Evolutionary conservation across 1,284 basidiomycete genomes (phyloP).

Genomic region (Tremellales sp.): DNA sequence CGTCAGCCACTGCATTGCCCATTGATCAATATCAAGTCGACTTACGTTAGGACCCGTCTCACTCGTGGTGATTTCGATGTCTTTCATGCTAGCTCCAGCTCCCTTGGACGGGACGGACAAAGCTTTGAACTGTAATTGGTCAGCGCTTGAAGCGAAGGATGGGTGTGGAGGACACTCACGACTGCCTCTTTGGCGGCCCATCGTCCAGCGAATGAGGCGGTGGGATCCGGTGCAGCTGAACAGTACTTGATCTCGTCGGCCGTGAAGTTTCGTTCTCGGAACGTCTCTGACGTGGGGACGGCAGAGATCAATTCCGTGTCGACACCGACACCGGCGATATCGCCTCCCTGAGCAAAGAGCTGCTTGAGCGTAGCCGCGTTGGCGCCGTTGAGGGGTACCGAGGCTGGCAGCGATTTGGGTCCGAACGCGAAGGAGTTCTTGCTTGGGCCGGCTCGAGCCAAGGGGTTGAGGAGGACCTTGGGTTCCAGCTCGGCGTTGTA

Average conservation of each 20-base stretch:
- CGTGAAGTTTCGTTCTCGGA: slow-evolving; percentile 91
- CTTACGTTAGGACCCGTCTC: slow-evolving; percentile 44
- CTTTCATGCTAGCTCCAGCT: slow-evolving; percentile 86
- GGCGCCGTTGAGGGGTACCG: slow-evolving; percentile 57
- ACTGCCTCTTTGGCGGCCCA: slow-evolving; percentile 98
- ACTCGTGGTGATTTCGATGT: slow-evolving; percentile 86
- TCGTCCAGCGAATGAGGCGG: slow-evolving; percentile 88
- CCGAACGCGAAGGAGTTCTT: slow-evolving; percentile 81
- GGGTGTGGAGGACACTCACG: slow-evolving; percentile 10
- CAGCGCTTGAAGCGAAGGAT: not conserved
- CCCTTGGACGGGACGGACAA: slow-evolving; percentile 86
- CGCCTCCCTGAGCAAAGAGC: slow-evolving; percentile 46
- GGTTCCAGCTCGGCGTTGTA: slow-evolving; percentile 84
- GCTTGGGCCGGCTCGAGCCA: slow-evolving; percentile 80
- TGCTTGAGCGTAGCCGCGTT: slow-evolving; percentile 64
- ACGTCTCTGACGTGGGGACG: slow-evolving; percentile 86
- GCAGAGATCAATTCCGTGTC: slow-evolving; percentile 80
- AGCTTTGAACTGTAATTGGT: slow-evolving; percentile 70
- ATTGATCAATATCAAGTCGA: not conserved
- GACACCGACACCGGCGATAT: slow-evolving; percentile 65
- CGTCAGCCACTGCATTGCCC: not conserved
- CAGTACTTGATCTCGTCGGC: slow-evolving; percentile 84
- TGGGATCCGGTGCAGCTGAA: slow-evolving; percentile 74
- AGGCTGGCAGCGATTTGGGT: slow-evolving; percentile 59
- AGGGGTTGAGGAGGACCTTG: slow-evolving; percentile 84